Evolutionary conservation across 2,329 filamentous ascomycete genomes (phyloP), one percentile per base, ranked within the genome.

Genomic region (Pseudopithomyces maydicus): DNA sequence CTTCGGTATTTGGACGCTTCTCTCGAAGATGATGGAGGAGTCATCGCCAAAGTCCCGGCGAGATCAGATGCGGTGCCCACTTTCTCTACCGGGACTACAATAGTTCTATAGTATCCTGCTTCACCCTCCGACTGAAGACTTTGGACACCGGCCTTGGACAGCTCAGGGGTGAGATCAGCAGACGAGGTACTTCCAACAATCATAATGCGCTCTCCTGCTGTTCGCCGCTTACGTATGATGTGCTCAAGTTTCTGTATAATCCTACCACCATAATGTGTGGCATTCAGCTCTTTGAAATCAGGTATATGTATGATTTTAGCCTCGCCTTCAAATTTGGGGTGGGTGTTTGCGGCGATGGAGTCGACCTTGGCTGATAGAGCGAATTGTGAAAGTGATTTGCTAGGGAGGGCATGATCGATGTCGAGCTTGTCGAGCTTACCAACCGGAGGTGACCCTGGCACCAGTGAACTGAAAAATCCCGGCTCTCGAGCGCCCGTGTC

Each of bases 271-370:
- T 91, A 87, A 6, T 84, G 74, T 0, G 90, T 88, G 69, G 85
- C 84, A 65, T 84, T 86, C 8, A 99, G 81, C 61, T 96, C 91
- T 52, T 90, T 87, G 68, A 92, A 90, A 72, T 98, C 91, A 70
- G 90, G 86, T 12, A 97, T 79, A 65, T 91, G 91, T 38, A 96
- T 81, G 56, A 98, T 88, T 7, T 92, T 82, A 22, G 81, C 82
- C 47, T 81, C 70, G 67, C 70, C 57, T 19, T 60, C 61, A 19
- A 65, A 71, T 55, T 52, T 52, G 52, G 58, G 26, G 61, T 59
- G 32, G 2, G 45, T 22, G 11, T 19, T 14, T 45, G 48, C 8
- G 42, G 48, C 54, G 49, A 57, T 67, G 60, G 57, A 64, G 44
- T 51, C 62, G 23, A 70, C 35, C n/a, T 66, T 61, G 11, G 71